Percentiles rank a stretch among this genome's conserved stretches.
Conservation (phyloP, 768 basidiomycete species). For the Kwoniella bestiolae region DNA sequence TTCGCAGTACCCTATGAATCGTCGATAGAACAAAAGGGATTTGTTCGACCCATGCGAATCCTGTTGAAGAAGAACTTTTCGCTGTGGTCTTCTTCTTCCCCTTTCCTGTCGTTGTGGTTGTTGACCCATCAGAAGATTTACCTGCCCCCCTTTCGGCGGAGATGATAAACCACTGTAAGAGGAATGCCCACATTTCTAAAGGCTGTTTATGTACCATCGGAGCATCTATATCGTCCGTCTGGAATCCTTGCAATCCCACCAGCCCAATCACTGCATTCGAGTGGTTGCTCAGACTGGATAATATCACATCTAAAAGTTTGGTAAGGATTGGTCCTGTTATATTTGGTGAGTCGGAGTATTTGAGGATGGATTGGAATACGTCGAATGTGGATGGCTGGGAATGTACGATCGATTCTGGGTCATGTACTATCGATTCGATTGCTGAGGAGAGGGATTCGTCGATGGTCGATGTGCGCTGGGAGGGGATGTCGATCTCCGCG, state of each 20-base stretch:
- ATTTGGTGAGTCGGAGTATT: constrained; percentile 57
- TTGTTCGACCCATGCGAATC: constrained; percentile 69
- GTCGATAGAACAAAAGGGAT: constrained; percentile 71
- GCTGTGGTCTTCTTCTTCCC: constrained; percentile 50
- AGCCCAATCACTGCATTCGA: constrained; percentile 35
- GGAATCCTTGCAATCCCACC: constrained; percentile 32
- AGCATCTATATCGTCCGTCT: constrained; percentile 46
- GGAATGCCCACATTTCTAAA: constrained; percentile 88
- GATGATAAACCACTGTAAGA: constrained; percentile 86
- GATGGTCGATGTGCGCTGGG: constrained; percentile 59
- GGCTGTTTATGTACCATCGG: constrained; percentile 66
- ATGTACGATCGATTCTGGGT: constrained; percentile 72
- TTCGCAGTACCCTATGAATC: constrained; percentile 71
- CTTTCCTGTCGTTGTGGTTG: constrained; percentile 56
- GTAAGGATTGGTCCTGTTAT: constrained; percentile 66
- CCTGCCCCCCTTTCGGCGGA: constrained; percentile 77
- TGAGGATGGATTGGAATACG: constrained; percentile 78
- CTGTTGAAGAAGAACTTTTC: constrained; percentile 50
- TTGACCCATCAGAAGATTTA: constrained; percentile 56
- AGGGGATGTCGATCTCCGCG: constrained; percentile 68
- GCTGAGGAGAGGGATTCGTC: constrained; percentile 65
- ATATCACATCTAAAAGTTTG: constrained; percentile 85
- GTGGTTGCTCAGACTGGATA: constrained; percentile 62
- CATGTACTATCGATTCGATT: constrained; percentile 77
- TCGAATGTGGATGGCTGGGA: constrained; percentile 69